These are phyloP conservation scores for Citrus sinensis DNA, from an alignment of 345 rosid species.

Conservation along the genomic window DNA sequence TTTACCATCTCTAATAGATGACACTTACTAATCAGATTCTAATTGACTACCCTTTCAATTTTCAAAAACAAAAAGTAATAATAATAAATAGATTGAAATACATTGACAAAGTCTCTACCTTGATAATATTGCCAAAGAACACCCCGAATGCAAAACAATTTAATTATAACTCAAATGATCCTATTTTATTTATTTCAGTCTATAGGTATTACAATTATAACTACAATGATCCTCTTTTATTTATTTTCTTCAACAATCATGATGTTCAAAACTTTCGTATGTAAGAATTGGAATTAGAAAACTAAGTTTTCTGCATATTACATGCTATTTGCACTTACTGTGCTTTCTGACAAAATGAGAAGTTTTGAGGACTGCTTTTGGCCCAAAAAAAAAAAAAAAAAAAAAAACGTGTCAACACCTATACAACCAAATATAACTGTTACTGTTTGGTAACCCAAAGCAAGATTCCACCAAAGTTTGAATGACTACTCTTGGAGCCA, in stretches of 20 bases:
- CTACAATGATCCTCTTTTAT: neutral
- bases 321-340: neutral
- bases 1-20: no score
- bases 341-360: neutral
- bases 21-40: neutral
- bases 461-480: neutral
- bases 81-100: neutral
- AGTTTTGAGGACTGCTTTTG: neutral
- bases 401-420: neutral
- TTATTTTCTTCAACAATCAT: neutral
- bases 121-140: neutral
- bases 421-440: neutral
- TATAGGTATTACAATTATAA: neutral
- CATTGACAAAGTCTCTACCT: neutral
- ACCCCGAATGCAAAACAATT: neutral
- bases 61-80: no score
- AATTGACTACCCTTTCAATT: neutral
- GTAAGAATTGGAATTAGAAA: neutral
- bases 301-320: neutral
- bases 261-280: neutral
- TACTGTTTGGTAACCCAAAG: neutral
- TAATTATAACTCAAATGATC: neutral
- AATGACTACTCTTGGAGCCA: neutral
- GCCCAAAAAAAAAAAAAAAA: neutral
- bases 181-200: neutral